Evolutionary conservation across 2,329 filamentous ascomycete genomes (phyloP).

Genomic region (Penicillium sp.): DNA sequence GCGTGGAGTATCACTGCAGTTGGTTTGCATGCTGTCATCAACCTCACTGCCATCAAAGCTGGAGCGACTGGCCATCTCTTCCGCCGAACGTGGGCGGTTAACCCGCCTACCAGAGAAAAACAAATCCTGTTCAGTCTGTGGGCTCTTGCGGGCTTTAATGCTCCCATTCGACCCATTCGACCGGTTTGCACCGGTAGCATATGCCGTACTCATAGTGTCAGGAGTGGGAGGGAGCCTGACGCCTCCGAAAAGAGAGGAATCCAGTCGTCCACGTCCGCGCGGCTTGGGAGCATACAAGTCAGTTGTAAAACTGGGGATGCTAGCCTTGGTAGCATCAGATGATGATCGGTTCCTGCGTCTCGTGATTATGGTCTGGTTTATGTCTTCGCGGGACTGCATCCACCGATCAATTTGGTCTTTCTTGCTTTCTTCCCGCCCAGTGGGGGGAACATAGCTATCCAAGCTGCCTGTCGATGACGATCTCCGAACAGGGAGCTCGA

Average conservation of each 20-base stretch:
- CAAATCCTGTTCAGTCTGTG: conserved; percentile 13
- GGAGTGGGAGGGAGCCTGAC: conserved; percentile 35
- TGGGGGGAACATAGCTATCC: conserved; percentile 13
- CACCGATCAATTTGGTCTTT: conserved; percentile 27
- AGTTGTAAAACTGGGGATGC: conserved; percentile 17
- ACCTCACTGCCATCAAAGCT: conserved; percentile 26
- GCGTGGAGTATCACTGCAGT: conserved; percentile 27
- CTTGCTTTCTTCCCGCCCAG: conserved; percentile 15
- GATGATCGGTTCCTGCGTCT: conserved; percentile 14
- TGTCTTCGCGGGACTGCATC: conserved; percentile 23
- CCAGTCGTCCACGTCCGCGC: conserved; percentile 23
- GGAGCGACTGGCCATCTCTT: conserved; percentile 25
- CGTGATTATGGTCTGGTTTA: conserved; percentile 13
- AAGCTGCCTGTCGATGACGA: conserved; percentile 10
- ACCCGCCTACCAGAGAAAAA: conserved; percentile 19
- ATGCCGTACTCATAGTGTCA: conserved; percentile 38
- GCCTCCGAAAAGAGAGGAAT: conserved; percentile 28
- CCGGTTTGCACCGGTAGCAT: conserved; percentile 20
- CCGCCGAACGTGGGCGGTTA: conserved; percentile 29
- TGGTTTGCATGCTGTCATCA: conserved; percentile 27
- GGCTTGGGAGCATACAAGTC: conserved; percentile 21
- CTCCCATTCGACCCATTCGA: conserved; percentile 27
- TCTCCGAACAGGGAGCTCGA: conserved; percentile 26
- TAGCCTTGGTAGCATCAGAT: conserved; percentile 18
- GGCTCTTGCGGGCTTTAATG: conserved; percentile 25